These are phyloP conservation scores for Staphylotrichum longicolle DNA, from an alignment of 495 filamentous ascomycete species.

Conservation along the genomic window DNA sequence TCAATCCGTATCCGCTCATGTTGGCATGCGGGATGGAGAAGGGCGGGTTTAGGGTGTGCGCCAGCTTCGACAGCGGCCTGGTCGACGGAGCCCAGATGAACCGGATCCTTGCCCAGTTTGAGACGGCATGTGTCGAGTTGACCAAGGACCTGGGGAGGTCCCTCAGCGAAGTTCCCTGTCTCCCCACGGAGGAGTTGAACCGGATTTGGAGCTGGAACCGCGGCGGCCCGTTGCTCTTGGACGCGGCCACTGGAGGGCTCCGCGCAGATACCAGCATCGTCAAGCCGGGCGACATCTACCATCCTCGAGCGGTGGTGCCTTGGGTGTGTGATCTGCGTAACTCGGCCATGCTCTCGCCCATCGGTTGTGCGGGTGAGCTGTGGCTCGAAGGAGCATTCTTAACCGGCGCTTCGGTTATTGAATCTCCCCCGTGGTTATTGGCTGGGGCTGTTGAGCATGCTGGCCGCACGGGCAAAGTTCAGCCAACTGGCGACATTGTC, in stretches of 20 bases:
- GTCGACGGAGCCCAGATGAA: conserved; percentile 11
- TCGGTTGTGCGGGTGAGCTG: conserved; percentile 72
- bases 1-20: conserved; percentile 27
- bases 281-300: conserved; percentile 11
- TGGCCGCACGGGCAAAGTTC: conserved; percentile 33
- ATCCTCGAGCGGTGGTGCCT: conserved; percentile 14
- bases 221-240: conserved; percentile 6
- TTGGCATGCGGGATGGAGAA: conserved; percentile 18
- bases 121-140: conserved; percentile 18
- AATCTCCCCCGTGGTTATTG: conserved; percentile 21
- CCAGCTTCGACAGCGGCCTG: conserved; percentile 22
- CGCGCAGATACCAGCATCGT: neutral
- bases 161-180: conserved; percentile 9
- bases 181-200: conserved; percentile 5
- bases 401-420: conserved; percentile 55
- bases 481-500: conserved; percentile 59
- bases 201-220: conserved; percentile 25
- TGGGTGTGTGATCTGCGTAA: conserved; percentile 32
- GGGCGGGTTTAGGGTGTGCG: conserved; percentile 20
- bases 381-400: conserved; percentile 63
- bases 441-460: neutral
- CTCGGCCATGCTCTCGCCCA: conserved; percentile 49
- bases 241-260: conserved; percentile 2
- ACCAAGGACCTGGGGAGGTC: conserved; percentile 4
- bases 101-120: conserved; percentile 21